Evolutionary conservation across 768 basidiomycete species (phyloP), one percentile per base, ranked within the genome.

Genomic region (Sutorius australiensis): DNA sequence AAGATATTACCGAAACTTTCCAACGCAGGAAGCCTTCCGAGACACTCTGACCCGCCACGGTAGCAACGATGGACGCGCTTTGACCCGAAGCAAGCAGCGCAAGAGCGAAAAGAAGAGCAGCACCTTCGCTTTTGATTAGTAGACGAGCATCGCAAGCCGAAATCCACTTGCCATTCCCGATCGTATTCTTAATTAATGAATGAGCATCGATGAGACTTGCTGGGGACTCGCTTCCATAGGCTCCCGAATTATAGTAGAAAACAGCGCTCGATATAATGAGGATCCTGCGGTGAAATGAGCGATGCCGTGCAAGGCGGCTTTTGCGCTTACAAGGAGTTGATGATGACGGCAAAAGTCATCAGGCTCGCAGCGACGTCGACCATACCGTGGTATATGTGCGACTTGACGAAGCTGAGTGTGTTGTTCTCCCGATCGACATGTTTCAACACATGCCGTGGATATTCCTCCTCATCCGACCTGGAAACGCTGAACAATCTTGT

Each of bases 1-100:
- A 27, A 14, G 42, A 19, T 33, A 64, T 42, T 63, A 89, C 87
- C 58, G 89, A 88, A 33, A 92, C 80, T 42, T 82, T 79, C 92
- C 92, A 95, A 48, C 81, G 82, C 49, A 95, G 77, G 69, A 94
- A 93, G 0, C 94, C 93, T 69, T 97, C 93, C 0, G 84, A 85
- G 36, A 98, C 86, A 19, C 90, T 86, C 69, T 97, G 94, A 0
- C 93, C 93, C 1, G 91, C 87, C 12, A 95, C 79, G 0, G 92
- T 97, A 10, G 91, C 93, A 4, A 95, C 87, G 46, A 97, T 80
- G 8, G 87, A 89, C 0, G 95, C 89, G 57, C 89, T 89, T 77
- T 97, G 93, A 3, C 95, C 94, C 2, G 92, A 77, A 32, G 86
- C 83, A 12, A 98, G 78, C 13, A 98, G 73, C 3, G 90, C 91